Conservation (phyloP, 108 stramenopile species). For the Cyclotella choctawhatcheeana region DNA sequence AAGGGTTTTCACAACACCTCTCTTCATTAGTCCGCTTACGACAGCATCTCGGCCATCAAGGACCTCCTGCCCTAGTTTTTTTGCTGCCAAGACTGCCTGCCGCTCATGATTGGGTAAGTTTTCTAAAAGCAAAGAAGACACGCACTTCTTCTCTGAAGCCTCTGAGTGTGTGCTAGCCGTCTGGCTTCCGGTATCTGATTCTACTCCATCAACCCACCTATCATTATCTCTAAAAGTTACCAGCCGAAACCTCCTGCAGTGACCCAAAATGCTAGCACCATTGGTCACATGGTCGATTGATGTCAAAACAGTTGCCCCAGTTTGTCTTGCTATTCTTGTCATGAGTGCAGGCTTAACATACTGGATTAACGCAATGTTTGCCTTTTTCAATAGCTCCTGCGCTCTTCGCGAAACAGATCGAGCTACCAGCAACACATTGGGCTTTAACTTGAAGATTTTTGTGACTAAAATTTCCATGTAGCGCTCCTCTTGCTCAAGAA, state of each 20-base stretch:
- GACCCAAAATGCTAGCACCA: conserved; percentile 73
- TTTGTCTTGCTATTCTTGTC: conserved; percentile 88
- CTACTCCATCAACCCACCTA: conserved; percentile 57
- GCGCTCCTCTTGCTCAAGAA: conserved; percentile 93
- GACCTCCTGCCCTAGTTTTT: conserved; percentile 76
- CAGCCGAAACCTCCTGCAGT: conserved; percentile 81
- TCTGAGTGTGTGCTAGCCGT: too few species aligned
- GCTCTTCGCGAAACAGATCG: conserved; percentile 86
- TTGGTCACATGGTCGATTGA: conserved; percentile 93
- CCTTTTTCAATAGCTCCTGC: conserved; percentile 84
- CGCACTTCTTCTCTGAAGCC: conserved; percentile 49
- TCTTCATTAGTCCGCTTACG: conserved; percentile 76
- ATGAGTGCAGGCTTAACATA: conserved; percentile 89
- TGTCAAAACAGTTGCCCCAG: conserved; percentile 89
- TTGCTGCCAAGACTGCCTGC: conserved; percentile 81
- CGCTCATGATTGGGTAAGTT: conserved; percentile 67
- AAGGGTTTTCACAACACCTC: conserved; percentile 84
- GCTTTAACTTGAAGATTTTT: conserved; percentile 90
- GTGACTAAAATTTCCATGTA: conserved; percentile 94
- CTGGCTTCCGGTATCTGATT: background rate
- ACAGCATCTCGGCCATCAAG: conserved; percentile 85
- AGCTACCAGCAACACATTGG: conserved; percentile 89
- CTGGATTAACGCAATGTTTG: conserved; percentile 87
- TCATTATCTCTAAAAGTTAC: conserved; percentile 90
- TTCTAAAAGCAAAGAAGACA: conserved; percentile 53